phyloP scores from a whole-genome alignment of 1,139 yeast genomes.

The Geotrichum cucujoidarum region DNA sequence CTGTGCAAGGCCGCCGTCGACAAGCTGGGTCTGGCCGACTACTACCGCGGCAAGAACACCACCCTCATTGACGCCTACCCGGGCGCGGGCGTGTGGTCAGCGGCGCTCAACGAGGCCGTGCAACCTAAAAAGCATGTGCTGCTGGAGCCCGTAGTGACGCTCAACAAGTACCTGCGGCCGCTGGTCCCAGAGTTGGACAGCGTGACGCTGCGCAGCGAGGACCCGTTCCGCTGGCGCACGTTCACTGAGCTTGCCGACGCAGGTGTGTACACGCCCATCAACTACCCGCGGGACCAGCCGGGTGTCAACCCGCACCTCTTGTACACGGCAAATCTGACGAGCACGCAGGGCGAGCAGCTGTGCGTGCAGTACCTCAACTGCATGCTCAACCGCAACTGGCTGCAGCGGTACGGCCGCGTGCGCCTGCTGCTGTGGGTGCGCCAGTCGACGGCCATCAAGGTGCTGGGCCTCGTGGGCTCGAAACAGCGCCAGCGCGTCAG shows the following conservation, averaged over 20 bases:
- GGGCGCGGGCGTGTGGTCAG: constrained; percentile 44
- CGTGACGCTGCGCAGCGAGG: constrained; percentile 28
- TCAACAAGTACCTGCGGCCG: constrained; percentile 27
- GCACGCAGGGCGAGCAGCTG: constrained; percentile 59
- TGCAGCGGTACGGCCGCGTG: constrained; percentile 67
- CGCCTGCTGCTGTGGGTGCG: constrained; percentile 63
- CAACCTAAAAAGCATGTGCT: constrained; percentile 58
- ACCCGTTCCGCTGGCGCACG: constrained; percentile 66
- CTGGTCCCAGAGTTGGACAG: constrained; percentile 17
- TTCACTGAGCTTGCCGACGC: constrained; percentile 44
- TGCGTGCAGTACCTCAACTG: constrained; percentile 75
- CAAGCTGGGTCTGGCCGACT: constrained; percentile 27
- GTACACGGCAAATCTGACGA: constrained; percentile 59
- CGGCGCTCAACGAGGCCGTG: constrained; percentile 51
- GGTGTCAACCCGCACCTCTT: constrained; percentile 56
- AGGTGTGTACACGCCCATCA: constrained; percentile 42
- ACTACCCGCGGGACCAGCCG: constrained; percentile 40
- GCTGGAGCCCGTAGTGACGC: constrained; percentile 48
- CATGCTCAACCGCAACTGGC: constrained; percentile 66
- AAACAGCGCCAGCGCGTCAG: constrained; percentile 52
- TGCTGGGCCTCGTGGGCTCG: constrained; percentile 49
- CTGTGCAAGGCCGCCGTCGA: constrained; percentile 19
- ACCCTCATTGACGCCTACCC: constrained; percentile 66
- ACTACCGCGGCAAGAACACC: constrained; percentile 40
- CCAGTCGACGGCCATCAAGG: constrained; percentile 55